Evolutionary conservation across 495 filamentous ascomycete species (phyloP).

Genomic region (Xylaria sp.): DNA sequence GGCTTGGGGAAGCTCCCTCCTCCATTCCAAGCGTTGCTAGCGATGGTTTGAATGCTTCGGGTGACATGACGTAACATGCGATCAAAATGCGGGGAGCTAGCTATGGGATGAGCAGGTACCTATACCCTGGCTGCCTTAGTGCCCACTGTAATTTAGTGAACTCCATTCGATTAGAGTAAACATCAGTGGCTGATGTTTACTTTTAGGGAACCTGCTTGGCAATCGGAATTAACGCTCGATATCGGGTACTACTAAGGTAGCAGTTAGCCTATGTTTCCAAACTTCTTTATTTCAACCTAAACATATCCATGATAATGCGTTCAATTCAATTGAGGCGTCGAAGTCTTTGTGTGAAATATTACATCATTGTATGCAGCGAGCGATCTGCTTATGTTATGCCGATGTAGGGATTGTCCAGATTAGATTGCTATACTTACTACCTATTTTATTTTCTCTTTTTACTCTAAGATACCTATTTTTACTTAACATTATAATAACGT

Average conservation of each 20-base stretch:
- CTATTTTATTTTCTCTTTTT: no score
- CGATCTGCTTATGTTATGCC: no score
- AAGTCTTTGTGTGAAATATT: neutral
- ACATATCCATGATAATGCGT: neutral
- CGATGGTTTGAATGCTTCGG: neutral
- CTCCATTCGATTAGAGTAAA: neutral
- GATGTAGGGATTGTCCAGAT: no score
- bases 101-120: no score
- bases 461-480: no score
- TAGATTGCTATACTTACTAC: no score
- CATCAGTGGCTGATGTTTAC: neutral
- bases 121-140: neutral
- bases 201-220: neutral
- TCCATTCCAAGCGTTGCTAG: neutral
- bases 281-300: neutral
- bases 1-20: conserved; percentile 3
- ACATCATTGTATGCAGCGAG: neutral
- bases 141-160: neutral
- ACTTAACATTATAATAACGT: no score
- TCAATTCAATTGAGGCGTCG: neutral
- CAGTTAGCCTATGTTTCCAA: neutral
- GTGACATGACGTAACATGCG: conserved; percentile 30
- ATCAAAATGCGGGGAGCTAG: conserved; percentile 26
- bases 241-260: neutral
- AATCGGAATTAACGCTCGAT: neutral